phyloP scores from a whole-genome alignment of 1,139 yeast genomes.

The Candida tetrigidarum region DNA sequence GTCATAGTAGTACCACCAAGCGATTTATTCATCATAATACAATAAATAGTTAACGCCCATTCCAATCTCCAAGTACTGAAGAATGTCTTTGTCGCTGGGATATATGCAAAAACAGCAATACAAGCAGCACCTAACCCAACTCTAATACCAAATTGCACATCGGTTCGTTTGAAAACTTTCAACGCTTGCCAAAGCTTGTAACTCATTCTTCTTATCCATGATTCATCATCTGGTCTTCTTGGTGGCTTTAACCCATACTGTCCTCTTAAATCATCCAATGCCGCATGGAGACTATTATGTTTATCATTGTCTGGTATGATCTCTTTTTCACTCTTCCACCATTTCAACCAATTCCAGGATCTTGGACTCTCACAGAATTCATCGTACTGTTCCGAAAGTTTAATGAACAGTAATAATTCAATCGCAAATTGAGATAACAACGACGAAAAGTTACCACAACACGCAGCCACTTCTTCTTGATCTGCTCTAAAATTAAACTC shows the following conservation, averaged over 20 bases:
- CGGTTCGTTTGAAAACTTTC: slow-evolving; percentile 54
- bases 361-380: slow-evolving; percentile 25
- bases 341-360: slow-evolving; percentile 57
- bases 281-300: slow-evolving; percentile 36
- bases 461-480: slow-evolving; percentile 83
- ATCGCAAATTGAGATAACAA: slow-evolving; percentile 65
- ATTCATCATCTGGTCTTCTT: slow-evolving; percentile 8
- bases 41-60: slow-evolving; percentile 82
- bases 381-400: slow-evolving; percentile 49
- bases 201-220: slow-evolving; percentile 16
- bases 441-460: slow-evolving; percentile 80
- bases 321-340: slow-evolving; percentile 43
- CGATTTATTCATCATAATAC: slow-evolving; percentile 84
- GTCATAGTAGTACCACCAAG: slow-evolving; percentile 89
- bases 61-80: slow-evolving; percentile 78
- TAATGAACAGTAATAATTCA: slow-evolving; percentile 56
- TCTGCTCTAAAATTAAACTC: slow-evolving; percentile 55
- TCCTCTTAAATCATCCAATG: slow-evolving; percentile 37
- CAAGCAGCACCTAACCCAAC: slow-evolving; percentile 80
- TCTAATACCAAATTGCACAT: slow-evolving; percentile 77
- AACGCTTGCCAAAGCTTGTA: slow-evolving; percentile 36
- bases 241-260: slow-evolving; percentile 25
- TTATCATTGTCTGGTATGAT: slow-evolving; percentile 1
- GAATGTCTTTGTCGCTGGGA: slow-evolving; percentile 53
- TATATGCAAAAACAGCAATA: slow-evolving; percentile 69